These are phyloP conservation scores for Neofusicoccum sp. DNA, from an alignment of 2,329 filamentous ascomycete genomes.

Conservation along the genomic window DNA sequence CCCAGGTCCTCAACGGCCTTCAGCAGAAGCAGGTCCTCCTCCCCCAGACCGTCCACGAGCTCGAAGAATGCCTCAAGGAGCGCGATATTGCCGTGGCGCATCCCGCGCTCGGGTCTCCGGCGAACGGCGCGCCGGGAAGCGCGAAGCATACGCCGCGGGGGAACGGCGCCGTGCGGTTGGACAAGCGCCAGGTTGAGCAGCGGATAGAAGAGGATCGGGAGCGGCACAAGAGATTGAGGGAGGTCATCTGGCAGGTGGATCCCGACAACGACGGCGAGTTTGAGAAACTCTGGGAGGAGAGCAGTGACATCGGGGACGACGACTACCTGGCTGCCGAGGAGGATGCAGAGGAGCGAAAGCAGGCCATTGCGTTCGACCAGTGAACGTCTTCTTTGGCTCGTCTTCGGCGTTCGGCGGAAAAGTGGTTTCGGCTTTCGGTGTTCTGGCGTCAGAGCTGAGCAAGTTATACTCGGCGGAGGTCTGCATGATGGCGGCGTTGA, in stretches of 20 bases:
- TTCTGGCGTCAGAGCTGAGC: background rate
- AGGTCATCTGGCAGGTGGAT: slow-evolving; percentile 90
- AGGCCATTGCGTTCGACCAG: slow-evolving; percentile 47
- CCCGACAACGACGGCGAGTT: slow-evolving; percentile 70
- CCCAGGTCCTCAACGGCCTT: slow-evolving; percentile 68
- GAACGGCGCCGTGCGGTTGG: slow-evolving; percentile 57
- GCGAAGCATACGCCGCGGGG: slow-evolving; percentile 17
- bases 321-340: slow-evolving; percentile 78
- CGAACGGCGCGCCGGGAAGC: slow-evolving; percentile 23
- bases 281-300: slow-evolving; percentile 82
- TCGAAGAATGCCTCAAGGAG: slow-evolving; percentile 81
- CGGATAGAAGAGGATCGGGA: slow-evolving; percentile 96
- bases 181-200: slow-evolving; percentile 91
- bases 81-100: slow-evolving; percentile 58
- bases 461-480: background rate
- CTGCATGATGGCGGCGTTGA: slow-evolving; percentile 15
- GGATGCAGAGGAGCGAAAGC: slow-evolving; percentile 62
- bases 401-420: background rate
- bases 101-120: slow-evolving; percentile 30
- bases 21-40: slow-evolving; percentile 72
- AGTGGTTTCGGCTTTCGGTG: background rate
- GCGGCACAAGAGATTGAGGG: slow-evolving; percentile 85
- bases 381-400: background rate
- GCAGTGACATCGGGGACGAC: slow-evolving; percentile 83
- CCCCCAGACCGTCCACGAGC: slow-evolving; percentile 73